Conservation (phyloP, 257 asterid genomes). For the Scutellaria baicalensis region DNA sequence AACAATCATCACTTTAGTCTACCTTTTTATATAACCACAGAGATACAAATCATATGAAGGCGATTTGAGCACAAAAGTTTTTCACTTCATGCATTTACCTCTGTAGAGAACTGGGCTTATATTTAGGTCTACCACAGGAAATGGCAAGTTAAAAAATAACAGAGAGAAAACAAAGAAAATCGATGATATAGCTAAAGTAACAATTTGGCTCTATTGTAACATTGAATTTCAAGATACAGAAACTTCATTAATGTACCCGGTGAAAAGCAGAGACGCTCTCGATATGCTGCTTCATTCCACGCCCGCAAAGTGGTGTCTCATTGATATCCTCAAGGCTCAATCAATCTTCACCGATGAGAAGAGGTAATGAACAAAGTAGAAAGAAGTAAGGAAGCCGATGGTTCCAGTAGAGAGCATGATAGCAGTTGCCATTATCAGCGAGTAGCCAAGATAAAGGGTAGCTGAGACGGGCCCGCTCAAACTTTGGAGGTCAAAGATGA, state of each 20-base stretch:
- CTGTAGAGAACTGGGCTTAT: background rate
- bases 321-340: conserved; percentile 22
- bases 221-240: conserved; percentile 18
- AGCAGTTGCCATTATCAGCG: conserved; percentile 70
- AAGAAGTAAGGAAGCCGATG: conserved; percentile 74
- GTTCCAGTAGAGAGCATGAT: conserved; percentile 82
- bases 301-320: background rate
- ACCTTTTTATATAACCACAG: background rate
- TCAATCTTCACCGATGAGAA: conserved; percentile 89
- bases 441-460: conserved; percentile 64
- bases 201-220: conserved; percentile 22
- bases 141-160: background rate
- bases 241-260: conserved; percentile 10
- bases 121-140: background rate
- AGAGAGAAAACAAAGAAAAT: background rate
- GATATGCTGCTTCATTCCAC: conserved; percentile 1
- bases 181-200: conserved; percentile 26
- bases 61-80: no score
- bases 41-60: background rate
- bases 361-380: conserved; percentile 76
- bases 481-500: conserved; percentile 79
- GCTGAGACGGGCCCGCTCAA: conserved; percentile 85
- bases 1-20: background rate
- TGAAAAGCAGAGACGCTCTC: conserved; percentile 13
- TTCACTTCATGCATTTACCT: background rate